phyloP scores from a whole-genome alignment of 2,329 filamentous ascomycete species.

The Colletotrichum theobromicola region DNA sequence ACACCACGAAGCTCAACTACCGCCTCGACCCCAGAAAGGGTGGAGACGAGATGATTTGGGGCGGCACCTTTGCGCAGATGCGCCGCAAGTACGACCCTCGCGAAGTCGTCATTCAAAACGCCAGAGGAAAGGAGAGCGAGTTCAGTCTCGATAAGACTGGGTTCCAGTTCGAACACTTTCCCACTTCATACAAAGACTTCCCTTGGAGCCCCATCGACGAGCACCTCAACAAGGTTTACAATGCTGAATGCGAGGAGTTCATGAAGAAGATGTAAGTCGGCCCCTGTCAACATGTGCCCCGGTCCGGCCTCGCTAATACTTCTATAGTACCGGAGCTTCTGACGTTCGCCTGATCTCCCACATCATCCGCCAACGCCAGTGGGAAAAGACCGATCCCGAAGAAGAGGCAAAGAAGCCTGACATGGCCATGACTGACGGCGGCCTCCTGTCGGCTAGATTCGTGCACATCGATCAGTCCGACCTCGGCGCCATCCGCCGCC shows the following conservation, averaged over 20 bases:
- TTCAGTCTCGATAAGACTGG: neutral
- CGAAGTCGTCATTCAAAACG: neutral
- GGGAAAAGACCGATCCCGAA: neutral
- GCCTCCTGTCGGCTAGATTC: neutral
- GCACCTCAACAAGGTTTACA: neutral
- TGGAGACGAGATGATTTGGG: slow-evolving; percentile 4
- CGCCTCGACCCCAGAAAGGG: neutral
- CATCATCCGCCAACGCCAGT: neutral
- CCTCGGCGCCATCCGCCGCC: slow-evolving; percentile 33
- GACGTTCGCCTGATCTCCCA: neutral
- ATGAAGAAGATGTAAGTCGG: neutral
- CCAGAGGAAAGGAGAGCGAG: neutral
- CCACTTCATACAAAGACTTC: neutral
- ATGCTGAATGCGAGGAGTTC: neutral
- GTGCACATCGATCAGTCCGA: slow-evolving; percentile 65
- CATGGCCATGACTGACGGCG: slow-evolving; percentile 4
- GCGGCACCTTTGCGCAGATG: slow-evolving; percentile 7
- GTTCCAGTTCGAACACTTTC: neutral
- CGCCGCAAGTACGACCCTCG: neutral
- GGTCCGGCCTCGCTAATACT: neutral
- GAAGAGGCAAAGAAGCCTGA: neutral
- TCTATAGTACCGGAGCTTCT: neutral
- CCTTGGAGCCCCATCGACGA: slow-evolving; percentile 3
- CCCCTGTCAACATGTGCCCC: neutral
- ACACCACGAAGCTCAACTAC: neutral